A percentile compares a stretch with the other conserved stretches of the same genome.
Conservation (phyloP, 352 stramenopile genomes). For the Pythium rhizo-oryzae region DNA sequence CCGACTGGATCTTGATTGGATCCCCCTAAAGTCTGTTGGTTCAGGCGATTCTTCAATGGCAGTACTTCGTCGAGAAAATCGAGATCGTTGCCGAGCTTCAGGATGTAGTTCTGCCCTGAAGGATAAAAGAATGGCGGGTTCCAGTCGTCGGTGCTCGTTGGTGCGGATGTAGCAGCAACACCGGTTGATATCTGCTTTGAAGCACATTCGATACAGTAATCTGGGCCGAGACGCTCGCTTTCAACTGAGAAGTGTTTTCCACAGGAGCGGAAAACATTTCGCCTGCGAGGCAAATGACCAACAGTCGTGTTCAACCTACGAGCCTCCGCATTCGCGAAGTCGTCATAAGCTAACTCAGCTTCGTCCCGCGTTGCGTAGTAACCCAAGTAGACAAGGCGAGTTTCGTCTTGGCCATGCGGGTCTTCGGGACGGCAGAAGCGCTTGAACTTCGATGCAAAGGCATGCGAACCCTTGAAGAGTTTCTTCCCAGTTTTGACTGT, state of each 20-base stretch:
- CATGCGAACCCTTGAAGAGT: slow-evolving; percentile 71
- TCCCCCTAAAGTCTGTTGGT: slow-evolving; percentile 1
- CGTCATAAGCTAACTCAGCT: slow-evolving; percentile 73
- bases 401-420: slow-evolving; percentile 50
- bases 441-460: slow-evolving; percentile 73
- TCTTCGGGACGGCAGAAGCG: slow-evolving; percentile 70
- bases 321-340: slow-evolving; percentile 59
- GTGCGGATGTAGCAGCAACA: neutral
- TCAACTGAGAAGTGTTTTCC: slow-evolving; percentile 83
- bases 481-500: slow-evolving; percentile 63
- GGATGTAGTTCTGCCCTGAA: slow-evolving; percentile 68
- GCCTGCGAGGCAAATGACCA: slow-evolving; percentile 50
- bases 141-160: slow-evolving; percentile 47
- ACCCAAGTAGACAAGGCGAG: slow-evolving; percentile 68
- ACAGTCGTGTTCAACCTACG: slow-evolving; percentile 66
- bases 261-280: slow-evolving; percentile 76
- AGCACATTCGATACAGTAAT: slow-evolving; percentile 82
- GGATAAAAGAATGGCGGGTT: slow-evolving; percentile 67
- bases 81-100: slow-evolving; percentile 73
- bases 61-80: slow-evolving; percentile 67
- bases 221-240: slow-evolving; percentile 64
- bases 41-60: slow-evolving; percentile 52
- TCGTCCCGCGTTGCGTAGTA: slow-evolving; percentile 69
- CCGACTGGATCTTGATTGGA: slow-evolving; percentile 2
- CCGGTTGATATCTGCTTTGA: slow-evolving; percentile 41